Evolutionary conservation across 2,329 filamentous ascomycete species (phyloP), one percentile per base, ranked within the genome.

Genomic region (Diaporthe citri): DNA sequence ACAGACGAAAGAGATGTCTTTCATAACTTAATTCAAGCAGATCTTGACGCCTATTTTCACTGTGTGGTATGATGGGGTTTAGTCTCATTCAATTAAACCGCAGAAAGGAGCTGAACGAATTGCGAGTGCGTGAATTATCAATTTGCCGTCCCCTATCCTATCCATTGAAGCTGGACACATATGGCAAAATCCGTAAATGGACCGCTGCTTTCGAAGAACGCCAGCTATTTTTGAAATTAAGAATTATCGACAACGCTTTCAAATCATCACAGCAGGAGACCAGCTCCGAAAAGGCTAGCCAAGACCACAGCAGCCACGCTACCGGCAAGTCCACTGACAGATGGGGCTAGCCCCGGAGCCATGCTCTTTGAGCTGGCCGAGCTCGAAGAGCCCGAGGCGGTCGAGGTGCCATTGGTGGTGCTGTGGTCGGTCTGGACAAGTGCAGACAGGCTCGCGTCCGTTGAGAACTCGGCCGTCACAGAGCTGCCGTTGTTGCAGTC

Each of bases 401-500:
- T 78, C 43, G 75, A 72, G 31, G 77, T 79, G 55, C 77, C 77
- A 73, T 76, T 80, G 34, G 74, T 74, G 20, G 77, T 78, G 39
- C 57, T 72, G 74, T 28, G 64, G 75, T 77, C 76, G 70, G 74
- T 75, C 66, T 78, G 79, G n/a, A 85, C 78, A 22, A 84, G 77
- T 17, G 80, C 77, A 22, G 78, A 77, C 48, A 87, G 79, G 31
- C 74, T 72, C 15, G 77, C 25, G 76, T 86, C 85, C 10, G 75
- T 72, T 12, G 66, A 75, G 73, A 82, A 85, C 2, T 77, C 76
- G 2, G 78, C 81, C 2, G 79, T 79, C n/a, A 86, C 79, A 60
- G 80, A 77, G 20, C 82, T 82, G 43, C 76, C 80, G 78, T 88
- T 88, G 48, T 76, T 83, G 81, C 87, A 88, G 5, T 60, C 62